phyloP scores from a whole-genome alignment of 176 grass and related monocot genomes.

The Raddia distichophylla region DNA sequence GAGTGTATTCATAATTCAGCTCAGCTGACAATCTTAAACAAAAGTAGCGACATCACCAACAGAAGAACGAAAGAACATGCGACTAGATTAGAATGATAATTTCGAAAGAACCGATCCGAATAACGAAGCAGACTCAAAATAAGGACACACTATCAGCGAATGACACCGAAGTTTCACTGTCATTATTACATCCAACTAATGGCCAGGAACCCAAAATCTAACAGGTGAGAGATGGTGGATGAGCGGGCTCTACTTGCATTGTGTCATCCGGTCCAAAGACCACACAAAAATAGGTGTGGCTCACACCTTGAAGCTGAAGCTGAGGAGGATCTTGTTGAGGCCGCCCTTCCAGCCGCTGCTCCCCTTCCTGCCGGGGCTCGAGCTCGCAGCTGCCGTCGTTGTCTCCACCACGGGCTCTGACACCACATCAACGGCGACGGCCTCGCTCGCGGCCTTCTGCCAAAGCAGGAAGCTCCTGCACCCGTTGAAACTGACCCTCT shows the following conservation, averaged over 20 bases:
- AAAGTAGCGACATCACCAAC: not conserved
- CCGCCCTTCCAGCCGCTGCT: constrained; percentile 60
- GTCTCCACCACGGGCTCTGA: not conserved
- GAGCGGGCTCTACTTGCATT: not conserved
- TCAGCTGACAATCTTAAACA: not conserved
- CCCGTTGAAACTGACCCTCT: constrained; percentile 59
- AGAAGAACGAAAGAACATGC: not conserved
- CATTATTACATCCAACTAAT: not conserved
- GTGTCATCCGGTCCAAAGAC: constrained; percentile 10
- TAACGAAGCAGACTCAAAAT: not conserved
- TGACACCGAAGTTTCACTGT: not conserved
- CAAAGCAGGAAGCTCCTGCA: constrained; percentile 69
- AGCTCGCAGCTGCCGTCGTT: not conserved
- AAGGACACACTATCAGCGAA: not conserved
- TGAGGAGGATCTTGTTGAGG: constrained; percentile 59
- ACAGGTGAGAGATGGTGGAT: not conserved
- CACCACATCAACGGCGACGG: not conserved
- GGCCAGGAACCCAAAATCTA: not conserved
- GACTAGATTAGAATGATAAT: not conserved
- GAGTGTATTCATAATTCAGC: constrained; percentile 2
- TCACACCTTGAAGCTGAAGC: constrained; percentile 69
- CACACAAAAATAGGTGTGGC: no score
- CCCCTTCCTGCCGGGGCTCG: constrained; percentile 35
- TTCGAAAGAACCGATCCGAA: not conserved
- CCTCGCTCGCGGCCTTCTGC: constrained; percentile 43